These are phyloP conservation scores for Aureobasidium sp. DNA, from an alignment of 2,329 filamentous ascomycete genomes.

Conservation along the genomic window DNA sequence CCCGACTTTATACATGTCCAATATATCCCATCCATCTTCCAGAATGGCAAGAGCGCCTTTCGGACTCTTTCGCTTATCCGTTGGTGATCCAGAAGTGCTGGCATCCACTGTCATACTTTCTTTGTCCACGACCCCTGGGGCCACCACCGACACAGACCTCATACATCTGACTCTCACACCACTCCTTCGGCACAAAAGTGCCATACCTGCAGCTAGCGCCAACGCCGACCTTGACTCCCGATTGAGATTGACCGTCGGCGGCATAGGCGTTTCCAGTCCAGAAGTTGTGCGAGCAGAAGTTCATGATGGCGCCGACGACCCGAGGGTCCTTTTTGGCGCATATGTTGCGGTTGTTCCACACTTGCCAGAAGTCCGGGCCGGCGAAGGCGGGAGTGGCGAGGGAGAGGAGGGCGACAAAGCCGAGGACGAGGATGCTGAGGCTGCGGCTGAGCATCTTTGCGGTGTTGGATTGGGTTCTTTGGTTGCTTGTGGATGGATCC, in stretches of 20 bases:
- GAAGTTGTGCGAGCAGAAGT: background rate
- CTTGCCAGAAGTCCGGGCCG: background rate
- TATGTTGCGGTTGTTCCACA: background rate
- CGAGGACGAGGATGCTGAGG: background rate
- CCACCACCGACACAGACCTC: background rate
- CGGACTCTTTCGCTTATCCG: background rate
- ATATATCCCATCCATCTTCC: background rate
- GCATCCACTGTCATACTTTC: background rate
- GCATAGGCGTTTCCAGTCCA: background rate
- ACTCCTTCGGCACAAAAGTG: background rate
- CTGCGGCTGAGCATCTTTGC: background rate
- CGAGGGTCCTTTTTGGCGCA: background rate
- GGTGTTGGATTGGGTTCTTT: background rate
- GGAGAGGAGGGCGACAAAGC: background rate
- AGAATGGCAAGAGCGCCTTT: background rate
- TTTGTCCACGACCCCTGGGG: background rate
- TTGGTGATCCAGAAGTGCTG: background rate
- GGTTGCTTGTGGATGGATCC: background rate
- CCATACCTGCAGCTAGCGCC: background rate
- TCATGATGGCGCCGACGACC: background rate
- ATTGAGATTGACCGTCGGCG: background rate
- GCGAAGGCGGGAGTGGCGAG: background rate
- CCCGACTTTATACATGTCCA: background rate
- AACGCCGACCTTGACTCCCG: background rate
- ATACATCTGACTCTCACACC: conserved; percentile 5